These are phyloP conservation scores for Populus trichocarpa DNA, from an alignment of 441 rosid genomes.

Conservation along the genomic window DNA sequence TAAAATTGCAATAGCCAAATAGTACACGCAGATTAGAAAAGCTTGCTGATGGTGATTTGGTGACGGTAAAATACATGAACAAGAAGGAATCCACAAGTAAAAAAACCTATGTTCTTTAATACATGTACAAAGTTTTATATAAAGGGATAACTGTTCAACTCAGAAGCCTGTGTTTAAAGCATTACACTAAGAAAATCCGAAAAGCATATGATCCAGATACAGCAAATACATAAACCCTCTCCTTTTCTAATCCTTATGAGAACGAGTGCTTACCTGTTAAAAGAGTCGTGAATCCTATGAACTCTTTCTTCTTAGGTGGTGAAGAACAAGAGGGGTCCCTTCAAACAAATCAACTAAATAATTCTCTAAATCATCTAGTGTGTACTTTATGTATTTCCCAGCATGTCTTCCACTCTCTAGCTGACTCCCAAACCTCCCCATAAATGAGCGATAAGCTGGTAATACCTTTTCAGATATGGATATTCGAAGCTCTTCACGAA, in stretches of 20 bases:
- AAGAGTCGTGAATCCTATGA: slow-evolving; percentile 34
- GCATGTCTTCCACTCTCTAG: slow-evolving; percentile 80
- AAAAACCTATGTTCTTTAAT: slow-evolving; percentile 29
- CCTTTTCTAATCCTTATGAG: slow-evolving; percentile 23
- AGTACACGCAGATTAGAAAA: not conserved
- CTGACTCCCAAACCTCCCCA: slow-evolving; percentile 79
- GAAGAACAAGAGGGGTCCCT: slow-evolving; percentile 78
- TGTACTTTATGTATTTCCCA: slow-evolving; percentile 89
- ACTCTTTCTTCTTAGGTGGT: slow-evolving; percentile 74
- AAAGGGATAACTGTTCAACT: slow-evolving; percentile 20
- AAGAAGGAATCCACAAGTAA: not conserved
- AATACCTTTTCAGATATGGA: slow-evolving; percentile 87
- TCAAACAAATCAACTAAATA: slow-evolving; percentile 79
- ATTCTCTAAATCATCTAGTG: slow-evolving; percentile 87
- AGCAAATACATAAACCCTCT: slow-evolving; percentile 21
- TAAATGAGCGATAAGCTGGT: slow-evolving; percentile 87
- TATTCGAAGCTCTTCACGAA: slow-evolving; percentile 91
- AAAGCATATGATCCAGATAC: slow-evolving; percentile 31
- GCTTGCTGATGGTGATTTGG: slow-evolving; percentile 20
- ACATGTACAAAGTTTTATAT: slow-evolving; percentile 44
- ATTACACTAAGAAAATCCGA: slow-evolving; percentile 25
- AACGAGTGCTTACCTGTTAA: slow-evolving; percentile 33
- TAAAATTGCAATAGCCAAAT: not conserved
- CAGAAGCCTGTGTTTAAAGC: slow-evolving; percentile 42
- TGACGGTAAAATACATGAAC: slow-evolving; percentile 14